Evolutionary conservation across 495 filamentous ascomycete species (phyloP).

Genomic region (Podospora anserina): DNA sequence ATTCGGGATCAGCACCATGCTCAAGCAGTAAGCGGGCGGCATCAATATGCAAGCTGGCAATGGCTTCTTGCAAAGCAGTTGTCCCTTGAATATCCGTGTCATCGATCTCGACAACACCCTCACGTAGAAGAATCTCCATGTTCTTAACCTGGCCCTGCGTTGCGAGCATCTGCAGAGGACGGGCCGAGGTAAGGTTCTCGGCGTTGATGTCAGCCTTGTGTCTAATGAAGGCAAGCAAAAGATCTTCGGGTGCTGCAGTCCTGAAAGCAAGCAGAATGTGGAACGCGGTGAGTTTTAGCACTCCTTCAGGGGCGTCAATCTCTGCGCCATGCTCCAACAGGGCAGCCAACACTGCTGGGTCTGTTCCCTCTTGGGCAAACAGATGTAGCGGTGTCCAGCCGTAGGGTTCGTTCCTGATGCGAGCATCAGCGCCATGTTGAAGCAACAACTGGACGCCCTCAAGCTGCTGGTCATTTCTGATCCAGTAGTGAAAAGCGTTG

Average conservation of each 20-base stretch:
- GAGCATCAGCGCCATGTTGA: slow-evolving; percentile 16
- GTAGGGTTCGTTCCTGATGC: neutral
- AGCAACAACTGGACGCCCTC: slow-evolving; percentile 10
- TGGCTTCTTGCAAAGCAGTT: slow-evolving; percentile 24
- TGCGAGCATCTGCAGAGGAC: slow-evolving; percentile 16
- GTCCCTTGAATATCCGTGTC: slow-evolving; percentile 22
- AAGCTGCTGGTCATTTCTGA: neutral
- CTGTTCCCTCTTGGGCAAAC: slow-evolving; percentile 10
- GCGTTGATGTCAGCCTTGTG: slow-evolving; percentile 17
- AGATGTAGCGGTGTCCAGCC: slow-evolving; percentile 13
- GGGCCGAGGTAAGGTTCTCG: slow-evolving; percentile 11
- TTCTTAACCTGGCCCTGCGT: slow-evolving; percentile 11
- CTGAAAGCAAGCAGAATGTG: slow-evolving; percentile 13
- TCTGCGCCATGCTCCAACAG: slow-evolving; percentile 20
- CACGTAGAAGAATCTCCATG: slow-evolving; percentile 18
- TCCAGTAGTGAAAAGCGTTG: slow-evolving; percentile 10
- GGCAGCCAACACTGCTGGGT: slow-evolving; percentile 14
- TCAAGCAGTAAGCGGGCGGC: slow-evolving; percentile 20
- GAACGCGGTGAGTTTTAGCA: slow-evolving; percentile 8
- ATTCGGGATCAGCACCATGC: slow-evolving; percentile 35
- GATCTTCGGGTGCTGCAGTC: neutral
- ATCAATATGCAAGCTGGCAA: neutral
- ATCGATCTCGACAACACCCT: slow-evolving; percentile 20
- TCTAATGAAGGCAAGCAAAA: slow-evolving; percentile 21
- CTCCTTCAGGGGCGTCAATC: slow-evolving; percentile 9